phyloP scores from a whole-genome alignment of 768 basidiomycete species.

The Trametes punicea region DNA sequence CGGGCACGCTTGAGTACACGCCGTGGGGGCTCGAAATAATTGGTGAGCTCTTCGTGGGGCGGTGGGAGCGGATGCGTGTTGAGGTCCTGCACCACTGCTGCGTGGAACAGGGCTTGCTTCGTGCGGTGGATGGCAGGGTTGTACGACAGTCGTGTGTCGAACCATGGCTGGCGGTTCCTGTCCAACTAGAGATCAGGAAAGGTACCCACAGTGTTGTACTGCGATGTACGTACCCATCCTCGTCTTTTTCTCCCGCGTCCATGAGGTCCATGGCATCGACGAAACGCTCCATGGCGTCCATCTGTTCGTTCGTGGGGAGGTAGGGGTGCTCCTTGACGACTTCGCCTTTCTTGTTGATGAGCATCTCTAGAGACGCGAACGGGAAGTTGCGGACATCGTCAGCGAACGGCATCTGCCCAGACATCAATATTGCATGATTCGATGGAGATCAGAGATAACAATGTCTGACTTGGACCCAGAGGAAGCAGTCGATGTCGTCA shows the following conservation, averaged over 20 bases:
- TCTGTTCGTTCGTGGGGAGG: constrained; percentile 74
- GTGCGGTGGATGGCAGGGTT: constrained; percentile 89
- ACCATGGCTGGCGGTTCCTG: constrained; percentile 72
- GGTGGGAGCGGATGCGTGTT: constrained; percentile 72
- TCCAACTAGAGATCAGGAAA: neutral
- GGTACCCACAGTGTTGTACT: neutral
- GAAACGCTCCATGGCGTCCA: constrained; percentile 80
- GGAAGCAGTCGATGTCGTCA: constrained; percentile 66
- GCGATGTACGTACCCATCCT: constrained; percentile 54
- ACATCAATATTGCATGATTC: neutral
- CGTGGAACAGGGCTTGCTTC: constrained; percentile 92
- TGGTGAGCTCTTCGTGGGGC: constrained; percentile 79
- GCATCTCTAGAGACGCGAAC: constrained; percentile 74
- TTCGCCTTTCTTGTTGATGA: constrained; percentile 76
- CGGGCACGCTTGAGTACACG: constrained; percentile 60
- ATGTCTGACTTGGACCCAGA: constrained; percentile 84
- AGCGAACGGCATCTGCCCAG: constrained; percentile 82
- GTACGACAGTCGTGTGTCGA: constrained; percentile 69
- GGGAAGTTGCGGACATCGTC: constrained; percentile 89
- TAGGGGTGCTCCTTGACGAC: constrained; percentile 72
- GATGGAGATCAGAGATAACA: constrained; percentile 12
- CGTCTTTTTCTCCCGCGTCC: constrained; percentile 71
- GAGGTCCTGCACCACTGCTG: constrained; percentile 75
- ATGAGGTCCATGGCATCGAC: constrained; percentile 89
- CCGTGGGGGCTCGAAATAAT: constrained; percentile 79